Base-by-base conservation (phyloP, 257 asterid species). In the Nicotiana tabacum region DNA sequence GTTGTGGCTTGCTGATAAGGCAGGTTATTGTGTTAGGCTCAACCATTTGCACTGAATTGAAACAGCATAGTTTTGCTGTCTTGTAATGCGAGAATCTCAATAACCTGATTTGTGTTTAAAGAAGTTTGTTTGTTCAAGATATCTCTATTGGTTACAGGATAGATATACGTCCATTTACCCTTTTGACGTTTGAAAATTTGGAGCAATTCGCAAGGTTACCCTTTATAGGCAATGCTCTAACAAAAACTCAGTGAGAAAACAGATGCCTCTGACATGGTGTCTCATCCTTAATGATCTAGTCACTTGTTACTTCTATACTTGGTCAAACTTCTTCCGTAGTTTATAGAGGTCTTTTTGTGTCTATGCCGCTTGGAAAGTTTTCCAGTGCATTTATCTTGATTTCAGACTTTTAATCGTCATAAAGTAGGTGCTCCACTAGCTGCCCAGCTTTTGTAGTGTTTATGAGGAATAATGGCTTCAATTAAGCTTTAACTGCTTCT, bases 391-490 rank as follows among this genome's bases (percentile, higher is more conserved):
- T 24, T 35, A 72, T 15, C 60, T 39, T 69, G 21, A 24, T 6
- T 72, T 72, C 78, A 21, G 60, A 39, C 37, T 72, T 72, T 74
- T 13, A 12, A 74, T 48, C 43, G 62, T 51, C 80, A 27, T 15
- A 74, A 74, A 74, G 80, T 74, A 48, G 80, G 64, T 51, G 80
- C 43, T 51, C 43, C 43, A 27, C 62, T 74, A 7, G 64, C 80
- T 74, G 62, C 62, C 62, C 43, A 48, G 80, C 9, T 51, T 74
- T 48, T 27, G 43, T 74, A 13, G 43, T 48, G 80, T 51, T 74
- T 74, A 39, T 62, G 77, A 15, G 17, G 32, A 58, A 66, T 80
- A 37, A 43, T 27, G 46, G 24, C 83, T 43, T 21, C 77, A 9
- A 43, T 66, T 39, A 21, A 6, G 51, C 27, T 77, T 79, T 12